Conservation (phyloP, 2,329 filamentous ascomycete species). For the Chlorencoelia australis region DNA sequence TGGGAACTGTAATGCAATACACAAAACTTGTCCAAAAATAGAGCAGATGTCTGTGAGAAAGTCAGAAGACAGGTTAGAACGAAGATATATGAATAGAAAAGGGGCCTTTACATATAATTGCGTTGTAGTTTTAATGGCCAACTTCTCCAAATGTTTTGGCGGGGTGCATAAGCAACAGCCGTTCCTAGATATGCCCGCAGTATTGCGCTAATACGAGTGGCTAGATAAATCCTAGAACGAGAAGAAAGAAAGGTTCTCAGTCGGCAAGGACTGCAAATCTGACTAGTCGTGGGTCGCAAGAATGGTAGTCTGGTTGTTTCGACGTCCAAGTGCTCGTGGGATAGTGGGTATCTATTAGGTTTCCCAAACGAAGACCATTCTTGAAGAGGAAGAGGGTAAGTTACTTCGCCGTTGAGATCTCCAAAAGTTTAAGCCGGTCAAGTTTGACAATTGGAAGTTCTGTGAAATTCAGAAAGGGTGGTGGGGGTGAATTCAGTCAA, state of each 20-base stretch:
- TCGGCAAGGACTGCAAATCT: constrained; percentile 11
- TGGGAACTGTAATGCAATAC: neutral
- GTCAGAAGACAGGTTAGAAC: constrained; percentile 16
- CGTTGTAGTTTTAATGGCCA: constrained; percentile 13
- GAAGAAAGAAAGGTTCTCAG: constrained; percentile 17
- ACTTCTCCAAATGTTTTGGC: constrained; percentile 16
- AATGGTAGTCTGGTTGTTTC: constrained; percentile 22
- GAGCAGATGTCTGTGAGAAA: constrained; percentile 17
- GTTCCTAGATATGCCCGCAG: constrained; percentile 11
- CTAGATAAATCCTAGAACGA: constrained; percentile 12
- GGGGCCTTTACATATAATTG: constrained; percentile 23
- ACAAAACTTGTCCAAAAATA: neutral
- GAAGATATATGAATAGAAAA: constrained; percentile 7
- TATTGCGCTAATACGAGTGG: constrained; percentile 19
- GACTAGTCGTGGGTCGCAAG: constrained; percentile 16
- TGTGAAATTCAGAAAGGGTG: constrained; percentile 3
- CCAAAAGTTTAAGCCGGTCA: constrained; percentile 10
- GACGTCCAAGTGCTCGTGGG: constrained; percentile 20
- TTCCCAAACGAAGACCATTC: constrained; percentile 25
- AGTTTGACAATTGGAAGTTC: constrained; percentile 15
- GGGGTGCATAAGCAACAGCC: constrained; percentile 20
- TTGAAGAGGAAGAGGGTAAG: constrained; percentile 15
- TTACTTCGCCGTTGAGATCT: constrained; percentile 2
- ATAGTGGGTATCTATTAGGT: constrained; percentile 16
- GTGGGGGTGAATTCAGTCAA: neutral